phyloP scores from a whole-genome alignment of 1,139 yeast genomes.

The Lodderomyces jiufengensis region DNA sequence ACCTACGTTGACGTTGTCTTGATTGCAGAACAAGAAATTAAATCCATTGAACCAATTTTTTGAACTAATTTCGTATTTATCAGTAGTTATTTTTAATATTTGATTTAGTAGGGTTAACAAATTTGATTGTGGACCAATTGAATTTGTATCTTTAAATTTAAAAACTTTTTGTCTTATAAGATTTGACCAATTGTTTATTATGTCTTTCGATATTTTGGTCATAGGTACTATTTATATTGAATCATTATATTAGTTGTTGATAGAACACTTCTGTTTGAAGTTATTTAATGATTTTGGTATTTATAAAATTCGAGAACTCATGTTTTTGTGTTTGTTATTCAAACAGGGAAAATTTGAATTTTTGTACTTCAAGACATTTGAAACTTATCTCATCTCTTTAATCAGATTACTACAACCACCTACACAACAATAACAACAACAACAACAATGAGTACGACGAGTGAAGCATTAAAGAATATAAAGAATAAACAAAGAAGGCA shows the following conservation, averaged over 20 bases:
- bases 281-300: too few species aligned
- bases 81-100: conserved; percentile 13
- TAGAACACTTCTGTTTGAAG: too few species aligned
- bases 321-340: conserved; percentile 1
- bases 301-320: too few species aligned
- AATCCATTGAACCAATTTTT: conserved; percentile 39
- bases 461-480: conserved; percentile 44
- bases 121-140: conserved; percentile 18
- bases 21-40: conserved; percentile 61
- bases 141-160: conserved; percentile 18
- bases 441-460: conserved; percentile 17
- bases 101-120: conserved; percentile 17
- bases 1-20: conserved; percentile 48
- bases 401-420: neutral
- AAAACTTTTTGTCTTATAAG: conserved; percentile 16
- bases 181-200: conserved; percentile 18
- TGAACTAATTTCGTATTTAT: neutral
- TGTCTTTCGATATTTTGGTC: conserved; percentile 10
- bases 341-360: neutral
- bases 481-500: conserved; percentile 79
- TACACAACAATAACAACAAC: neutral
- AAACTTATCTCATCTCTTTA: conserved; percentile 6
- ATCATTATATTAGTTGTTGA: too few species aligned
- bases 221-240: too few species aligned
- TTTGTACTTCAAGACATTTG: neutral